Base-by-base conservation (phyloP, 768 basidiomycete genomes). In the Suillus subaureus region DNA sequence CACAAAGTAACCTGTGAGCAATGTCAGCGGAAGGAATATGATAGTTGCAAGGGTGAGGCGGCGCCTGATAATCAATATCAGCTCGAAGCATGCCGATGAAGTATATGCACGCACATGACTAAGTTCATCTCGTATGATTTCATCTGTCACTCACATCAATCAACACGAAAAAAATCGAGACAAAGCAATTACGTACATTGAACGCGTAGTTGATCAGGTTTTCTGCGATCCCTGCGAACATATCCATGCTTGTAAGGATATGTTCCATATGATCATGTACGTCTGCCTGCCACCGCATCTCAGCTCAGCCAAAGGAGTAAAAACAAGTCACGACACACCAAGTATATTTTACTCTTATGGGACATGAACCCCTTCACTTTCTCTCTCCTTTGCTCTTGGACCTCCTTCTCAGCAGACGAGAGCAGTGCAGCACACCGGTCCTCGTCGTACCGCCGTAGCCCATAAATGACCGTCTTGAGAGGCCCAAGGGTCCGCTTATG, bases 181-280 rank as follows among this genome's bases (percentile, higher is more conserved):
- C 18, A 8, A 45, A 26, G 26, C 5, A 37, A 56, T 64, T 26
- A 78, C 87, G 31, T 58, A 90, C 88, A 74, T 92, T 92, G 81
- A 92, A 92, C 23, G 88, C 86, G 72, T 89, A 92, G 65, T 84
- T 82, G 69, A 92, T 91, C 69, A 91, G 72, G 70, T 91, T 92
- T 70, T 91, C 89, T 7, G 86, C 81, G 67, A 92, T 87, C 35
- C 83, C 84, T 1, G 87, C 81, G 68, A 91, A 92, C 85, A 91
- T 90, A 66, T 93, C 91, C 58, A 93, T 72, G 69, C 86, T 89
- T 1, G 82, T 80, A 33, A 93, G 72, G 42, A 90, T 86, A 65
- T 89, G 89, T 63, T 92, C 91, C 80, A 89, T 87, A 68, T 93
- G 91, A 71, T 93, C 92, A 65, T 85, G 82, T 1, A 91, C 89